Conservation (phyloP, 2,329 filamentous ascomycete genomes). For the Didymella exigua region DNA sequence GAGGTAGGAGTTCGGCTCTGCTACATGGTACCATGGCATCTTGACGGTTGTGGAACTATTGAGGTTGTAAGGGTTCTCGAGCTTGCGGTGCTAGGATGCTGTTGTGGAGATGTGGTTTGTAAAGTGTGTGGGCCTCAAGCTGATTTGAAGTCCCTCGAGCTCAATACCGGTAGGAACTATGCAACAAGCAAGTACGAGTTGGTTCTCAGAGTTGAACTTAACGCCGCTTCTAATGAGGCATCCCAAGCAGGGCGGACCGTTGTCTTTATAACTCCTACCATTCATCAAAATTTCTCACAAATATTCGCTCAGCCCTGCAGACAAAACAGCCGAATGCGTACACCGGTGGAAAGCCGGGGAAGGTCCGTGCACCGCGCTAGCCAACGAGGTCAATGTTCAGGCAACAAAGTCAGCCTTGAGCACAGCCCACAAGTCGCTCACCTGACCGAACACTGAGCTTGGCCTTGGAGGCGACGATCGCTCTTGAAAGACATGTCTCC, state of each 20-base stretch:
- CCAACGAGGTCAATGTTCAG: background rate
- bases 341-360: slow-evolving; percentile 11
- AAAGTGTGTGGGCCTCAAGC: background rate
- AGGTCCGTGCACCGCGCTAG: slow-evolving; percentile 1
- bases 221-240: background rate
- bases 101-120: background rate
- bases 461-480: background rate
- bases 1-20: slow-evolving; percentile 81
- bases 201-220: background rate
- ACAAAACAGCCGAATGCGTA: slow-evolving; percentile 12
- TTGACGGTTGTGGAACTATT: slow-evolving; percentile 10
- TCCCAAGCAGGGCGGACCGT: background rate
- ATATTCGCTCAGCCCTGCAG: slow-evolving; percentile 2
- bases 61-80: background rate
- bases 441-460: background rate
- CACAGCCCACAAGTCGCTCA: slow-evolving; percentile 10
- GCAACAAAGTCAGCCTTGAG: slow-evolving; percentile 24
- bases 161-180: background rate
- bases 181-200: background rate
- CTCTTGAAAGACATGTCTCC: background rate
- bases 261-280: background rate
- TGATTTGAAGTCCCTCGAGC: background rate
- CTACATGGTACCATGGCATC: slow-evolving; percentile 67
- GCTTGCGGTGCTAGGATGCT: background rate
- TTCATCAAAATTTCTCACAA: background rate